Base-by-base conservation (phyloP, 768 basidiomycete genomes). In the Leccinum ochraceum region DNA sequence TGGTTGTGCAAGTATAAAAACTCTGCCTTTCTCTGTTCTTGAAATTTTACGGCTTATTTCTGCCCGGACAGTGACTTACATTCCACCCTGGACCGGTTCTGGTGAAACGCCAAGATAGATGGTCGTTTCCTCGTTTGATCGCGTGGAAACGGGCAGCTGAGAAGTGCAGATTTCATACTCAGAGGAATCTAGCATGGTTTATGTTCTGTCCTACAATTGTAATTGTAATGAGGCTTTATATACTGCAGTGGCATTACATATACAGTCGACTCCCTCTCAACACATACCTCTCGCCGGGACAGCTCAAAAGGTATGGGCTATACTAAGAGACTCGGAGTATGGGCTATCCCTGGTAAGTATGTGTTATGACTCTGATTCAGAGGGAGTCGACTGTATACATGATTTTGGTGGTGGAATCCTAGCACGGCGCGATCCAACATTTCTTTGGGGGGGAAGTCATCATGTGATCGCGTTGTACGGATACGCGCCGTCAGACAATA, bases 31-130 rank as follows among this genome's bases (percentile, higher is more conserved):
- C 30, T 10, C 26, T 50, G 53, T 20, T 28, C 50, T 28, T 22
- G 6, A 8, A 24, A 61, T 50, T 61, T n/a, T 30, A 66, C 65
- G 87, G 87, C 87, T 79, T 78, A 66, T 83, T 88, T 89, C 87
- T 89, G 87, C 87, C 87, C 87, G 87, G 81, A 82, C 86, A 88
- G 87, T 79, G 74, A 75, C 48, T 70, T 48, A 76, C 75, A 74
- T 77, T 74, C 78, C 74, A 86, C 83, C 77, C 85, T 88, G 86
- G 75, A 75, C 83, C 86, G 87, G 87, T 89, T 89, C 88, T 89
- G 87, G 86, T 88, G 85, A 86, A 80, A 78, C 42, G 88, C 87
- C 87, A 74, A 89, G 60, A 89, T 58, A 55, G 61, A 86, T 54
- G 78, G 52, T 80, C 71, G 76, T 64, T 74, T 75, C 67, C 65